Evolutionary conservation across 805 yeast species (phyloP), one percentile per base, ranked within the genome.

Genomic region (Monosporozyma aquatica): DNA sequence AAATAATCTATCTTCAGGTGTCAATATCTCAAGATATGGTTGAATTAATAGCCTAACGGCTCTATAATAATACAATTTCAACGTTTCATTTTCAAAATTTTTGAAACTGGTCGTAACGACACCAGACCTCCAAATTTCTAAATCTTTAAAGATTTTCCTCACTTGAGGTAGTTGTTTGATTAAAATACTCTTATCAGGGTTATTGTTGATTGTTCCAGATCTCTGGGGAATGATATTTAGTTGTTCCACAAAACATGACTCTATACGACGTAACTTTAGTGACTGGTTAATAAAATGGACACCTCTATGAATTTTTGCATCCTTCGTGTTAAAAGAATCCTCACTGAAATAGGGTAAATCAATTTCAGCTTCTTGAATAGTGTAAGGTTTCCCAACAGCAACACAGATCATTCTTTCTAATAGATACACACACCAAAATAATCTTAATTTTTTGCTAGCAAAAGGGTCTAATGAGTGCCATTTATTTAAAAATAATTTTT

Each of bases 361-460:
- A 36, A 77, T 70, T 34, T 70, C 68, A 3, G 66, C 50, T 55
- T 79, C 85, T 18, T 65, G 59, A n/a, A 80, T 54, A 1, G 71
- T 63, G 50, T 74, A 76, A 1, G 76, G 75, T 52, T 74, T 74
- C 4, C 82, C 79, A 10, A 79, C 78, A 7, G 82, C 75, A 29
- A 77, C 72, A 29, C 79, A 72, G 38, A 77, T 74, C 62, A 78
- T 70, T 53, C 82, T 70, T 52, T 79, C 85, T 36, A 76, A 53
- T n/a, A 76, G 52, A 54, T 78, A 79, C 6, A 73, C 72, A 54
- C 80, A 74, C 84, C 84, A 79, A 62, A 80, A 79, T 14, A 75
- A 60, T 47, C 83, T 66, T 59, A 76, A 57, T 51, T 67, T 70
- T 41, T 66, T 65, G 47, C 70, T 68, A 4, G 54, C 52, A 41